Conservation (phyloP, 768 basidiomycete genomes). For the Amylocystis lapponica region DNA sequence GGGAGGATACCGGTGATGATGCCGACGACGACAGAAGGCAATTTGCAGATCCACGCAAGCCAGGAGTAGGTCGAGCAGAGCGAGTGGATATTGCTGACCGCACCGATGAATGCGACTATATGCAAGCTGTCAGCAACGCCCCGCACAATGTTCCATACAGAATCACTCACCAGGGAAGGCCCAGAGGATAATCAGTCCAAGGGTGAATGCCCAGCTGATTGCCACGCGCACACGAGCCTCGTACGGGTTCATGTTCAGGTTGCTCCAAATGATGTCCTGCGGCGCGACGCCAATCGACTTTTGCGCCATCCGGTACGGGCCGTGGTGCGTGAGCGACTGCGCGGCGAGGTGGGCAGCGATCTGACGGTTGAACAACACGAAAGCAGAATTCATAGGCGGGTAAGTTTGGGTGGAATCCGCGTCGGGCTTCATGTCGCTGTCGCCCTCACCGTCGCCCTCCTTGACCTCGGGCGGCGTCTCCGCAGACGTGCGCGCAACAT, state of each 20-base stretch:
- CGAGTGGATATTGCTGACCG: slow-evolving; percentile 71
- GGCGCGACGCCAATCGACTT: slow-evolving; percentile 82
- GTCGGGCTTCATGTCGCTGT: slow-evolving; percentile 18
- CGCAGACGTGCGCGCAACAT: slow-evolving; percentile 19
- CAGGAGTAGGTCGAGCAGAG: slow-evolving; percentile 61
- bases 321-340: slow-evolving; percentile 70
- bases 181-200: slow-evolving; percentile 83
- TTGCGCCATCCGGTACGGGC: slow-evolving; percentile 75
- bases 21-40: slow-evolving; percentile 63
- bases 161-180: slow-evolving; percentile 61
- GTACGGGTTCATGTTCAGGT: slow-evolving; percentile 86
- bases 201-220: slow-evolving; percentile 70
- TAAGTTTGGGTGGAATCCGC: slow-evolving; percentile 22
- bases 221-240: slow-evolving; percentile 37
- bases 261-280: slow-evolving; percentile 87
- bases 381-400: slow-evolving; percentile 50
- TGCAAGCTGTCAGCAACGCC: not conserved
- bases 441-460: too few relatives aligned
- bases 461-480: slow-evolving; percentile 16
- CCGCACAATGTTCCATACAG: not conserved
- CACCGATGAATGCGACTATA: slow-evolving; percentile 58
- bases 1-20: slow-evolving; percentile 89
- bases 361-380: slow-evolving; percentile 89
- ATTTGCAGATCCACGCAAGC: slow-evolving; percentile 78
- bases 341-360: slow-evolving; percentile 88